Base-by-base conservation (phyloP, 2,329 filamentous ascomycete species). In the Penicillium freii region DNA sequence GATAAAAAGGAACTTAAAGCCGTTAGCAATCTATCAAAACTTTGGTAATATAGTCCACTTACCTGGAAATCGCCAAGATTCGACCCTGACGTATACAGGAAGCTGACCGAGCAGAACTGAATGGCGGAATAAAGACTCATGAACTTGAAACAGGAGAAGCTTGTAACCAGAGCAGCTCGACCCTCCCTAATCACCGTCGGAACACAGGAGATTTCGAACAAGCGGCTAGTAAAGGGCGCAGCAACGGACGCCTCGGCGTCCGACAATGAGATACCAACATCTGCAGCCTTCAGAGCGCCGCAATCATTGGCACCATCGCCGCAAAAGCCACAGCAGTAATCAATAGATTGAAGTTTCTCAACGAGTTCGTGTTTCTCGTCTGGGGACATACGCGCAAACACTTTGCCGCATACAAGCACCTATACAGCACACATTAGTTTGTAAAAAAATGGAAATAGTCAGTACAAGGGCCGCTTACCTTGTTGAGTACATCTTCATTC, bases 111-210 rank as follows among this genome's bases (percentile, higher is more conserved):
- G 8, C 91, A 96, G 79, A 99, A 99, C 74, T 99, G 94, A 64
- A 99, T 99, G n/a, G 94, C 93, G 2, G 92, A 97, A 79, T 99
- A 99, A 63, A 99, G 78, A 67, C 90, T 95, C 95, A 99, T 99
- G 77, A 96, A 99, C 79, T 97, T 99, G 83, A 99, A 99, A 79
- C 94, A 99, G 78, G 91, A 95, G 79, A 99, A 99, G 75, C 92
- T 96, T 13, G 94, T 99, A n/a, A 97, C 92, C 34, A 99, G 82
- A 34, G 95, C 91, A 21, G 93, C 93, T 61, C 95, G 87, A 21
- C 94, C 94, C 79, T 99, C 94, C 85, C 86, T 83, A 61, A 99
- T 97, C 62, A 99, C 88, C 69, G 93, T 88, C 8, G 93, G 89
- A 5, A 99, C 93, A 73, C 94, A 99, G 13, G 90, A 90, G 67